phyloP scores from a whole-genome alignment of 768 basidiomycete genomes.

The Cystobasidium onofrii region DNA sequence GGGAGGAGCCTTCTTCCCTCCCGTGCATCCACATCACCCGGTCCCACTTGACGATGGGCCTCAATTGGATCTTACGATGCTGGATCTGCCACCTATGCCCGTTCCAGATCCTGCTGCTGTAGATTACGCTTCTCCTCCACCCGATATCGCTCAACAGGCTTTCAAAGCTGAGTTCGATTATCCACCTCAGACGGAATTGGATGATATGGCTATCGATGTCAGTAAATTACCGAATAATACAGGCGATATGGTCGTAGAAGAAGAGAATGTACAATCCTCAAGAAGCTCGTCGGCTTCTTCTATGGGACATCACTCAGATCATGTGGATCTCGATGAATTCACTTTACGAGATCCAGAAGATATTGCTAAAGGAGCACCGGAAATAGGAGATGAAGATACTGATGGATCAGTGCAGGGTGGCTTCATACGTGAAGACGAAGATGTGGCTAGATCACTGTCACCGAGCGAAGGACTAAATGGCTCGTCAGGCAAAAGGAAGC shows the following conservation, averaged over 20 bases:
- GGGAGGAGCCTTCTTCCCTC: conserved; percentile 20
- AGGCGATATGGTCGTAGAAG: neutral
- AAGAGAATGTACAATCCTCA: neutral
- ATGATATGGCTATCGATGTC: neutral
- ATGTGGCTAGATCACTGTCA: neutral
- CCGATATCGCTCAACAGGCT: neutral
- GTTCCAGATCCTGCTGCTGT: conserved; percentile 7
- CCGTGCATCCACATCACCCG: neutral
- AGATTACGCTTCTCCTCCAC: neutral
- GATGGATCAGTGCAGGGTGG: neutral
- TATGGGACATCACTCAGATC: neutral
- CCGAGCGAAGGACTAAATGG: no score
- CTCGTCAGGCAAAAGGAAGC: neutral
- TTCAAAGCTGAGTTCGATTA: neutral
- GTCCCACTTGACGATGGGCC: neutral
- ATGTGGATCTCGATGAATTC: conserved; percentile 18
- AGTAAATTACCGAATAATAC: neutral
- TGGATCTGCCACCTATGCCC: conserved; percentile 29
- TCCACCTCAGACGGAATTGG: neutral
- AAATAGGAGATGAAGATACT: conserved; percentile 9
- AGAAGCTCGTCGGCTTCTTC: neutral
- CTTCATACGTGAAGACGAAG: neutral
- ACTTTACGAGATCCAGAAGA: conserved; percentile 16
- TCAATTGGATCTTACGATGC: neutral
- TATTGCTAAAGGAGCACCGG: conserved; percentile 17